phyloP scores from a whole-genome alignment of 1,139 yeast genomes.

The Entelexis paramagnoliae region DNA sequence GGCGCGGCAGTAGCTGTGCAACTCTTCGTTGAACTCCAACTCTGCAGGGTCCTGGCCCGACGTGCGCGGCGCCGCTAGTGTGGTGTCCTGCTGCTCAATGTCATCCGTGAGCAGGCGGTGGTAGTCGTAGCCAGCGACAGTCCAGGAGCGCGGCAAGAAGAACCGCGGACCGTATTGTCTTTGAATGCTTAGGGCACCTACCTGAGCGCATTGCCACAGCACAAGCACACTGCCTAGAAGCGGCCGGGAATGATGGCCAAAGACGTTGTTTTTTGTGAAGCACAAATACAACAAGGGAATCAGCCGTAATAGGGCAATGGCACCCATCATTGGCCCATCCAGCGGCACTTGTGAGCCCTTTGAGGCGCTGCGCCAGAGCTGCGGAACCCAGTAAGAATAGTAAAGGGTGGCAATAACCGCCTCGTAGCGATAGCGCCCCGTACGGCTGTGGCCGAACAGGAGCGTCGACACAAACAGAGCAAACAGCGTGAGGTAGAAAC shows the following conservation, averaged over 20 bases:
- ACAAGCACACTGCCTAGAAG: neutral
- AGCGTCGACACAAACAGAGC: neutral
- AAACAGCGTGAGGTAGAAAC: neutral
- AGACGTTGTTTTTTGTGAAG: neutral
- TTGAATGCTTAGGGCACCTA: neutral
- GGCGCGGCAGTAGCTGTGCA: conserved; percentile 3
- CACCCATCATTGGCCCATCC: neutral
- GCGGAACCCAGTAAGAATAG: conserved; percentile 3
- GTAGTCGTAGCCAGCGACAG: conserved; percentile 2
- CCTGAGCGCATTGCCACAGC: neutral
- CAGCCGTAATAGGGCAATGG: neutral
- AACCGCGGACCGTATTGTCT: neutral
- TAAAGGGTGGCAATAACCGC: neutral
- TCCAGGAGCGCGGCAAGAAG: conserved; percentile 7
- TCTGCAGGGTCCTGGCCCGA: neutral
- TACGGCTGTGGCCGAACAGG: neutral
- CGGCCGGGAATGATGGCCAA: neutral
- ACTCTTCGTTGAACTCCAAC: neutral
- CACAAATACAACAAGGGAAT: neutral
- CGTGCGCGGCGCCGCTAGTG: neutral
- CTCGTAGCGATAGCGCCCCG: conserved; percentile 1
- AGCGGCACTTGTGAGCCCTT: conserved; percentile 5
- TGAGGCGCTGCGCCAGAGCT: conserved; percentile 1
- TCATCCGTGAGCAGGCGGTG: conserved; percentile 2
- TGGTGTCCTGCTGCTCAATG: conserved; percentile 1